Conservation (phyloP, 176 grass and related monocot genomes). For the Alloteropsis semialata region DNA sequence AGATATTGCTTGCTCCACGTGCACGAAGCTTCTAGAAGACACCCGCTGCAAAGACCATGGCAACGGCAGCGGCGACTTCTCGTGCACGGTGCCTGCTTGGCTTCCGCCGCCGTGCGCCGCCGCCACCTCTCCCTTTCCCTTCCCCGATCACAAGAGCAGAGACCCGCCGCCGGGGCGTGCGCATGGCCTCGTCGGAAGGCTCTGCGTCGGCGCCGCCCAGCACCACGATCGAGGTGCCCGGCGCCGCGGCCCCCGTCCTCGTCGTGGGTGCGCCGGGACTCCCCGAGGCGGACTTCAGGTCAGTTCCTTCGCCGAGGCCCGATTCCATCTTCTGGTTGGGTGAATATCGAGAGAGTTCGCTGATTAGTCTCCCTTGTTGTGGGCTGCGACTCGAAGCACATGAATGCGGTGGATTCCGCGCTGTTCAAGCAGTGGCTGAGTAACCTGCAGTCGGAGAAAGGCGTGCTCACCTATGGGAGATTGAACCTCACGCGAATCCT, state of each 20-base stretch:
- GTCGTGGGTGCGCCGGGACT: constrained; percentile 60
- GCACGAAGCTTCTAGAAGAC: background rate
- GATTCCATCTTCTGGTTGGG: background rate
- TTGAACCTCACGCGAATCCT: constrained; percentile 59
- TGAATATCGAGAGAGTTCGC: background rate
- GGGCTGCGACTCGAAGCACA: constrained; percentile 11
- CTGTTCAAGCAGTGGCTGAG: constrained; percentile 81
- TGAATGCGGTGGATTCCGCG: constrained; percentile 57
- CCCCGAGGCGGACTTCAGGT: constrained; percentile 71
- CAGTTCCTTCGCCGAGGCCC: background rate
- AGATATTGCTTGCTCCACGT: background rate
- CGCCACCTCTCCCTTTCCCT: background rate
- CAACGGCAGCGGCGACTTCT: background rate
- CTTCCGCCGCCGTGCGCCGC: background rate
- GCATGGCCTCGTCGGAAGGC: constrained; percentile 56
- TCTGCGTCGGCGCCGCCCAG: background rate
- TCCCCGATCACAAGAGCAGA: background rate
- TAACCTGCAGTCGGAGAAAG: constrained; percentile 74
- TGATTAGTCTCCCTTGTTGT: background rate
- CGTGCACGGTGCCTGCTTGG: constrained; percentile 18
- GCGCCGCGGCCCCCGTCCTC: constrained; percentile 36
- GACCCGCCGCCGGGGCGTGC: background rate
- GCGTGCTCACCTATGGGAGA: constrained; percentile 54
- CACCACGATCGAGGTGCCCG: constrained; percentile 41
- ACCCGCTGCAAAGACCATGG: background rate